A percentile compares a stretch with the other conserved stretches of the same genome.
Evolutionary conservation across 768 basidiomycete genomes (phyloP).

Genomic region (Mrakia blollopis): DNA sequence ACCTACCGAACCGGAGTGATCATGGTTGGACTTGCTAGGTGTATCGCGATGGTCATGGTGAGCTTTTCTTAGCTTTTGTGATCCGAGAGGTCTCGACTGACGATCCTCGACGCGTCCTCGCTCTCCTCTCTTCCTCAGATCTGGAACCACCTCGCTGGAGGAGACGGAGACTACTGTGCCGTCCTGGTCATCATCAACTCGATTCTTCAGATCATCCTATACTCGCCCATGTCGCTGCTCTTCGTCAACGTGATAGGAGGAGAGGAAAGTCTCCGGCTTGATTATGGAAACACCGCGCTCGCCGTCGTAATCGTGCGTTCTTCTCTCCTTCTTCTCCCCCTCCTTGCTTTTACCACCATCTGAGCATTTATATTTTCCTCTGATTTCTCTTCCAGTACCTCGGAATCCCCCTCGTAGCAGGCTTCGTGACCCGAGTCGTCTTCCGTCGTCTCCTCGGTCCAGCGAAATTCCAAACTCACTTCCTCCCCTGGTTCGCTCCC

Average conservation of each 20-base stretch:
- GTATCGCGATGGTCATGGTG: constrained; percentile 47
- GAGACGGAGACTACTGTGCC: constrained; percentile 61
- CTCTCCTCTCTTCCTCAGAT: constrained; percentile 46
- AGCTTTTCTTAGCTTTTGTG: background rate
- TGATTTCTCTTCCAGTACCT: constrained; percentile 57
- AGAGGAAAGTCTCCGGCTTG: constrained; percentile 50
- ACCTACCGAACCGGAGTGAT: constrained; percentile 75
- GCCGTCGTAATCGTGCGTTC: constrained; percentile 38
- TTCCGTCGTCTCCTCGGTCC: constrained; percentile 51
- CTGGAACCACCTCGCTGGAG: constrained; percentile 69
- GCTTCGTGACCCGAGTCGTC: constrained; percentile 61
- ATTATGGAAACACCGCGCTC: constrained; percentile 48
- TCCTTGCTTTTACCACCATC: too few relatives aligned
- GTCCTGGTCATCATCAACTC: constrained; percentile 78
- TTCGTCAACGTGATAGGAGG: constrained; percentile 69
- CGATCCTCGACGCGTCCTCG: background rate
- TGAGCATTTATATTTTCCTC: too few relatives aligned
- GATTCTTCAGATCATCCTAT: constrained; percentile 68
- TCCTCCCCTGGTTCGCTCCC: constrained; percentile 64
- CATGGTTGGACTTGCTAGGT: constrained; percentile 63
- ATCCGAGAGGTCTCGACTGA: background rate
- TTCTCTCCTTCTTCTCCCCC: background rate
- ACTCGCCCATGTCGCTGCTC: constrained; percentile 66
- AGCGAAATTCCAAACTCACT: constrained; percentile 50
- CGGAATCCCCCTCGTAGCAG: constrained; percentile 71